Conservation (phyloP, 1,284 basidiomycete genomes). For the Pyrrhoderma lamaoense region DNA sequence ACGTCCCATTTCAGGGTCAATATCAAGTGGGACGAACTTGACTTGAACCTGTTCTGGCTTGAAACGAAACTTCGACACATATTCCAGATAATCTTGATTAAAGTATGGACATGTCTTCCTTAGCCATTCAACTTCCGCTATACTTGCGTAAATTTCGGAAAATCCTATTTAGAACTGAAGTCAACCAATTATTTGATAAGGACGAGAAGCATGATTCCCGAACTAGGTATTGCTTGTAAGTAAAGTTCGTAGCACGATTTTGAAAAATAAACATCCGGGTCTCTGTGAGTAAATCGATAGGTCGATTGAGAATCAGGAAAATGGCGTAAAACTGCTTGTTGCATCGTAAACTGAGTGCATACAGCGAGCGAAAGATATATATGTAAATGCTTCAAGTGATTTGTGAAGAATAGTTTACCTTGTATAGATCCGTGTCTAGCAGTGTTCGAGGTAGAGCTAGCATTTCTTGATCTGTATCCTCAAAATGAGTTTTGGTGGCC, state of each 20-base stretch:
- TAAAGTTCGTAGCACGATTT: slow-evolving; percentile 64
- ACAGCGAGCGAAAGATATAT: slow-evolving; percentile 8
- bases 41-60: slow-evolving; percentile 77
- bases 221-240: slow-evolving; percentile 58
- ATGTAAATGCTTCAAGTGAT: slow-evolving; percentile 1
- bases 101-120: slow-evolving; percentile 71
- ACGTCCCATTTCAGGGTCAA: slow-evolving; percentile 50
- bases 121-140: slow-evolving; percentile 68
- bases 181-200: not conserved
- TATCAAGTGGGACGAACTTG: slow-evolving; percentile 51
- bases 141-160: slow-evolving; percentile 50
- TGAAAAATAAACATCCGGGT: slow-evolving; percentile 65
- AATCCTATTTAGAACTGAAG: slow-evolving; percentile 46
- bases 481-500: too few species aligned
- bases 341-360: slow-evolving; percentile 80
- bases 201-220: slow-evolving; percentile 25
- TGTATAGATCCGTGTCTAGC: slow-evolving; percentile 96
- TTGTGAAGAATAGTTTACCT: slow-evolving; percentile 44
- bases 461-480: too few species aligned
- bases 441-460: slow-evolving; percentile 49
- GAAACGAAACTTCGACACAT: slow-evolving; percentile 67
- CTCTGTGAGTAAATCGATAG: slow-evolving; percentile 86
- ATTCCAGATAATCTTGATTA: slow-evolving; percentile 67
- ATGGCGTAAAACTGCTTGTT: slow-evolving; percentile 83
- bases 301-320: slow-evolving; percentile 65